Conservation (phyloP, 495 filamentous ascomycete species). For the Cercophora sp. region DNA sequence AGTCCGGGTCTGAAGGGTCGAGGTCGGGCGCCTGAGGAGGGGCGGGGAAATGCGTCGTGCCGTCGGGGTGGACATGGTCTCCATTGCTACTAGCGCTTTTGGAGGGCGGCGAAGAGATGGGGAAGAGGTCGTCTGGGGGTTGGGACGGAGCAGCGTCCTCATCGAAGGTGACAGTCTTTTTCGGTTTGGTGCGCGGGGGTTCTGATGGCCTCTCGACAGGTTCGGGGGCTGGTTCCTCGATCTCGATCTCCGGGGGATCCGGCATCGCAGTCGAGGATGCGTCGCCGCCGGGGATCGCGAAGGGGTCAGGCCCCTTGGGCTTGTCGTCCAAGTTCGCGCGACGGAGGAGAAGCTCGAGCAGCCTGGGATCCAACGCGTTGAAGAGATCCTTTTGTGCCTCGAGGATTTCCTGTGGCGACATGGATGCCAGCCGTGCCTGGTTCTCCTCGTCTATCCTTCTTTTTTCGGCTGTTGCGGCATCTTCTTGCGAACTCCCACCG, state of each 20-base stretch:
- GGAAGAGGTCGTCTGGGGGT: conserved; percentile 27
- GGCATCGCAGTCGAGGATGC: conserved; percentile 17
- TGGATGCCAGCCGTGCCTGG: conserved; percentile 62
- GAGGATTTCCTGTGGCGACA: conserved; percentile 80
- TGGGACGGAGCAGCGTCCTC: conserved; percentile 20
- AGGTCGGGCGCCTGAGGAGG: conserved; percentile 55
- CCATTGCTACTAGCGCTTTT: conserved; percentile 11
- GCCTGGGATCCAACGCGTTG: conserved; percentile 58
- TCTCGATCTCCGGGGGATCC: conserved; percentile 12
- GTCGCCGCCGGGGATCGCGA: conserved; percentile 25
- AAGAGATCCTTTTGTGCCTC: conserved; percentile 72
- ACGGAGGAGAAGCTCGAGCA: conserved; percentile 73
- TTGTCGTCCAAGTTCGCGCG: conserved; percentile 72
- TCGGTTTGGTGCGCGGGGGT: conserved; percentile 22
- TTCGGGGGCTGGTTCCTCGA: conserved; percentile 17
- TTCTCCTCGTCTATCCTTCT: conserved; percentile 78
- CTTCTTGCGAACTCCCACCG: conserved; percentile 1
- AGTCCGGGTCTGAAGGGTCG: conserved; percentile 76
- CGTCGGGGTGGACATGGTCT: conserved; percentile 31
- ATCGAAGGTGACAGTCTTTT: conserved; percentile 26
- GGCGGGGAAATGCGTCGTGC: conserved; percentile 38
- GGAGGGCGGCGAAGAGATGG: conserved; percentile 9
- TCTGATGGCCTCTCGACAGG: background rate
- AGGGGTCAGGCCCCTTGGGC: conserved; percentile 27
- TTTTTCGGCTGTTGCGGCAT: conserved; percentile 51